Evolutionary conservation across 2,329 filamentous ascomycete species (phyloP).

Genomic region (Sporothrix pallida): DNA sequence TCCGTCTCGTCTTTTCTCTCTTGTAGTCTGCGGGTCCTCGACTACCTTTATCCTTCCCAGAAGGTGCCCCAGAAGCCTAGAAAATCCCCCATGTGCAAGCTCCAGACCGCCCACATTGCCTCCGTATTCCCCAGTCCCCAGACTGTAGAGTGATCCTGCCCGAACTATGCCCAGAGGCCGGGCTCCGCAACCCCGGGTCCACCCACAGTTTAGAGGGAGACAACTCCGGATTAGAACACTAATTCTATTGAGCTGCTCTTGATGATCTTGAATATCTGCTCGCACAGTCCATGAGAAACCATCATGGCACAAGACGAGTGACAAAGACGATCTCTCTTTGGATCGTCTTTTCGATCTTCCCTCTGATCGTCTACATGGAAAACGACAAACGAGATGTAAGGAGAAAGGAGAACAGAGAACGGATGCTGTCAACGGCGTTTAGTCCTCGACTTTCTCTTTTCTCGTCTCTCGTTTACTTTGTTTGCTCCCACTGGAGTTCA

Average conservation of each 20-base stretch:
- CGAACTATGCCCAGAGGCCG: background rate
- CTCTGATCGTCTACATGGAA: background rate
- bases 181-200: constrained; percentile 2
- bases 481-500: too few species aligned
- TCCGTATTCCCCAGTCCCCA: background rate
- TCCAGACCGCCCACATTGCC: too few species aligned
- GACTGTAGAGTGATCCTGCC: background rate
- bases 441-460: too few species aligned
- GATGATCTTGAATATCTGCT: background rate
- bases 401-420: background rate
- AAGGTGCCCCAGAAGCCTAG: background rate
- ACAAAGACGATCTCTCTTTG: background rate
- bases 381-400: constrained; percentile 8
- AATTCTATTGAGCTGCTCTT: background rate
- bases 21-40: constrained; percentile 3
- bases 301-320: background rate
- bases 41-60: constrained; percentile 3
- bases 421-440: background rate
- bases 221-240: background rate
- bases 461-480: too few species aligned
- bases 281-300: too few species aligned
- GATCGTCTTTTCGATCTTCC: background rate
- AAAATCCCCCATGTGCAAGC: background rate
- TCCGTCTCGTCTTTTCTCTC: background rate
- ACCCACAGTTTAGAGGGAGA: background rate